Evolutionary conservation across 768 basidiomycete species (phyloP).

Genomic region (Serendipita indica): DNA sequence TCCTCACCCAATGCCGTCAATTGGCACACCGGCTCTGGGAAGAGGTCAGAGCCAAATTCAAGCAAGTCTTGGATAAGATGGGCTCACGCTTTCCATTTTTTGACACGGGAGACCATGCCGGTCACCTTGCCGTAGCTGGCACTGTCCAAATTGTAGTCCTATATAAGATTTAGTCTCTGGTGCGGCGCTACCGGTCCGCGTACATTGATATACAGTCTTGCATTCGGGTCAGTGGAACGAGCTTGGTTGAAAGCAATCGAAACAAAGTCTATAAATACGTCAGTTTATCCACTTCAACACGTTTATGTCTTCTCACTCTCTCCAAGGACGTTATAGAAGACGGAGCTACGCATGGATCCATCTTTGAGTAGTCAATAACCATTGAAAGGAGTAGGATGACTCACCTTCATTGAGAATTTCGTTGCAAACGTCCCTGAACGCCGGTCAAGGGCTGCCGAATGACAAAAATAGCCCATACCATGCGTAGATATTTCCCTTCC

Average conservation of each 20-base stretch:
- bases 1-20: slow-evolving; percentile 51
- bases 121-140: slow-evolving; percentile 5
- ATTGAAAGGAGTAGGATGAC: too few species aligned
- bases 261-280: slow-evolving; percentile 28
- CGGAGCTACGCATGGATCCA: slow-evolving; percentile 31
- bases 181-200: background rate
- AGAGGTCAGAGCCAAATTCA: background rate
- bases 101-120: slow-evolving; percentile 2
- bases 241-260: slow-evolving; percentile 38
- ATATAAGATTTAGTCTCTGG: background rate
- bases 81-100: background rate
- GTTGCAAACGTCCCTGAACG: slow-evolving; percentile 17
- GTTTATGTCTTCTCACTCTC: slow-evolving; percentile 13
- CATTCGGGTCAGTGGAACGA: slow-evolving; percentile 32
- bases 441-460: background rate
- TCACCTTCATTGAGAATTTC: slow-evolving; percentile 38
- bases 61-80: background rate
- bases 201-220: slow-evolving; percentile 23
- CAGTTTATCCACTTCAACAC: background rate
- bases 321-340: slow-evolving; percentile 34
- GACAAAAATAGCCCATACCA: slow-evolving; percentile 21
- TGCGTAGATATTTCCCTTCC: slow-evolving; percentile 23
- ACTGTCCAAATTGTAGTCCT: slow-evolving; percentile 7
- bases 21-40: slow-evolving; percentile 28
- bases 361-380: slow-evolving; percentile 18